A percentile compares a stretch with the other conserved stretches of the same genome.
Conservation (phyloP, 176 grass and related monocot species). For the Rhipidocladum racemiflorum region DNA sequence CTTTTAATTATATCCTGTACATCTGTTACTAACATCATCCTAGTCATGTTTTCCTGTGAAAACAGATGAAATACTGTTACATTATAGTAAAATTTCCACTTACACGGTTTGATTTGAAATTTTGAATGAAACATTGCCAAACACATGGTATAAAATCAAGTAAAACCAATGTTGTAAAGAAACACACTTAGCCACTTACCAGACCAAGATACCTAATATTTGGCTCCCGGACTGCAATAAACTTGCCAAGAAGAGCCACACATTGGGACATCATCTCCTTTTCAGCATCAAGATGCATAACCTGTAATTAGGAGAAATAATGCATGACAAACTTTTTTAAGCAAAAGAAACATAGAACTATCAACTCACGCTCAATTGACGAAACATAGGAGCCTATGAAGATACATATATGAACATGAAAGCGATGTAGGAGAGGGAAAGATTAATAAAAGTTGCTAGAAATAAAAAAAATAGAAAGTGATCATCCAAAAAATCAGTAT, state of each 20-base stretch:
- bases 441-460: background rate
- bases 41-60: slow-evolving; percentile 92
- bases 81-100: slow-evolving; percentile 16
- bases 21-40: slow-evolving; percentile 98
- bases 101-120: background rate
- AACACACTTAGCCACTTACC: slow-evolving; percentile 40
- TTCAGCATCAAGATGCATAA: slow-evolving; percentile 99
- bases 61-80: slow-evolving; percentile 26
- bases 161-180: slow-evolving; percentile 6
- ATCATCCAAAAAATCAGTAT: background rate
- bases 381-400: background rate
- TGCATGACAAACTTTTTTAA: slow-evolving; percentile 18
- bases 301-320: slow-evolving; percentile 42
- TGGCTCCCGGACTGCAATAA: slow-evolving; percentile 98
- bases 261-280: slow-evolving; percentile 99
- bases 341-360: background rate
- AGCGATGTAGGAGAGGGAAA: background rate
- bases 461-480: slow-evolving; percentile 13
- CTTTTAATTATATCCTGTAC: slow-evolving; percentile 99
- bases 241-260: slow-evolving; percentile 96
- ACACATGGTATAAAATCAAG: slow-evolving; percentile 20
- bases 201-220: slow-evolving; percentile 99
- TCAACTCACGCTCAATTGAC: background rate
- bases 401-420: background rate
- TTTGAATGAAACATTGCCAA: background rate